phyloP scores from a whole-genome alignment of 495 filamentous ascomycete genomes.

The Neurospora sp. region DNA sequence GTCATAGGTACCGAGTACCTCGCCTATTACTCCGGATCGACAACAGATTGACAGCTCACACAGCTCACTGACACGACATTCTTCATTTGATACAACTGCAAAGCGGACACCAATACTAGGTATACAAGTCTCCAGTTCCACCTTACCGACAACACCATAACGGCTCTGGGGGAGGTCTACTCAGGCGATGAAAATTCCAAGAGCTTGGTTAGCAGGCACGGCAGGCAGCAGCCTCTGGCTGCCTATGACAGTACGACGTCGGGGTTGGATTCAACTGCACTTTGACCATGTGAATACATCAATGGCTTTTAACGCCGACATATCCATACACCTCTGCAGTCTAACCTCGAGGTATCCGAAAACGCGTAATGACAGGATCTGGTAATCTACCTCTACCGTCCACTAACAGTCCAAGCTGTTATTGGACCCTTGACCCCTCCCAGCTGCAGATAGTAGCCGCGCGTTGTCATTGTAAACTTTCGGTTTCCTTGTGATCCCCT shows the following conservation, averaged over 20 bases:
- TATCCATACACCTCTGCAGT: not conserved
- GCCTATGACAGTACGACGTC: not conserved
- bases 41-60: not conserved
- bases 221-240: not conserved
- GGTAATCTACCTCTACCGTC: not conserved
- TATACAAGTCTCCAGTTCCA: not conserved
- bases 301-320: not conserved
- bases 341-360: not conserved
- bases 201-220: not conserved
- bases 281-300: not conserved
- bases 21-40: not conserved
- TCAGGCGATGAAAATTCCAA: not conserved
- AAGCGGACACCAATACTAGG: not conserved
- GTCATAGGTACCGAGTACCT: not conserved
- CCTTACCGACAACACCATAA: not conserved
- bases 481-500: not conserved
- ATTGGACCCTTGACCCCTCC: not conserved
- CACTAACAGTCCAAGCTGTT: not conserved
- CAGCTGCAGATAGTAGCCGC: not conserved
- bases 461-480: not conserved
- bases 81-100: not conserved
- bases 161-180: not conserved
- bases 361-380: not conserved
- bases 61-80: not conserved
- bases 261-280: not conserved